Evolutionary conservation across 1,139 yeast species (phyloP), one percentile per base, ranked within the genome.

Genomic region (Diutina rugosa): DNA sequence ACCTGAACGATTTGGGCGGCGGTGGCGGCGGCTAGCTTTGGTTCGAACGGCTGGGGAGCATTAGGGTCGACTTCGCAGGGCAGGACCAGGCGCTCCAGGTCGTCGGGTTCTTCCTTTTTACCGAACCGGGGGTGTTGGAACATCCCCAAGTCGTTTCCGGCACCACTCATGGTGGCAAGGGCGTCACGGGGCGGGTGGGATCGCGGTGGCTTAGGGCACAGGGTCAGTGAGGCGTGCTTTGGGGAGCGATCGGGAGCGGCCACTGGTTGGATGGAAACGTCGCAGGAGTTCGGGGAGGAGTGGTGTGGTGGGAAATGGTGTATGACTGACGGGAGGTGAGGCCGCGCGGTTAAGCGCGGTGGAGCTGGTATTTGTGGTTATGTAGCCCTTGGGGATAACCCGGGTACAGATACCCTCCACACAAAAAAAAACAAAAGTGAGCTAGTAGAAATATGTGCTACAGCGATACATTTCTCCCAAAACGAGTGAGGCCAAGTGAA

Each of bases 71-170:
- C 57, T 55, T 64, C 65, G 55, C 64, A 60, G 4, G 67, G 68
- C 41, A 67, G 64, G 29, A 64, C 61, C 35, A 66, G 62, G 44
- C 65, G 58, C 26, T 65, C 67, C 30, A 57, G 57, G 28, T 7
- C 14, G 35, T 26, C n/a, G 12, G 14, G 14, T 5, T n/a, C 21
- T 5, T 49, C 53, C 14, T 18, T 16, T 4, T 2, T 12, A 14
- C n/a, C 21, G 32, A 30, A 49, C n/a, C 12, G 41, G 26, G 53
- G 53, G 8, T 32, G 35, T 12, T 49, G 41, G 53, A 49, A 49
- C 44, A 49, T 49, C n/a, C 53, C 53, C 53, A 49, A 32, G 14
- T 49, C 51, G 38, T 47, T 21, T 21, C 30, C n/a, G 29, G 30
- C 32, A 18, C 49, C 49, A 46, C 29, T 46, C 28, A 28, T 14